phyloP scores from a whole-genome alignment of 768 basidiomycete species.

The Tylopilus plumbeoviolaceoides region DNA sequence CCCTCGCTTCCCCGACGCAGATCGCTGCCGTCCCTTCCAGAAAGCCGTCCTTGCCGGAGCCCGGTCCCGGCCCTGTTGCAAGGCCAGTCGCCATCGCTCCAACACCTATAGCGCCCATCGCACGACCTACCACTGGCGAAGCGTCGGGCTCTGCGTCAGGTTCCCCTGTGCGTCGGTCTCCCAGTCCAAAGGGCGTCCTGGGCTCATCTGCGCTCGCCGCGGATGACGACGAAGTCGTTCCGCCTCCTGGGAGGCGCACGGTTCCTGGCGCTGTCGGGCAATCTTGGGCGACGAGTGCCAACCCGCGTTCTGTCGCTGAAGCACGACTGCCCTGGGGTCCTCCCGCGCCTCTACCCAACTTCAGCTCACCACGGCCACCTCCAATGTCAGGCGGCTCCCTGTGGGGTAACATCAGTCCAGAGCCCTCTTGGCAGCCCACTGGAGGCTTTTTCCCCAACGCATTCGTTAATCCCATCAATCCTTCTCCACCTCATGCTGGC shows the following conservation, averaged over 20 bases:
- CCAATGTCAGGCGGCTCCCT: conserved; percentile 33
- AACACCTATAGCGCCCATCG: conserved; percentile 69
- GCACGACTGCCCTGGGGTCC: conserved; percentile 46
- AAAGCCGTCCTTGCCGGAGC: conserved; percentile 40
- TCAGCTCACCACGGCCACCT: conserved; percentile 33
- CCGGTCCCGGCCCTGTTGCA: conserved; percentile 57
- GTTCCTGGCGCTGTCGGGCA: conserved; percentile 40
- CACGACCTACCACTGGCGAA: conserved; percentile 38
- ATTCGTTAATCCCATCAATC: conserved; percentile 45
- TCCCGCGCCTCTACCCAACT: conserved; percentile 33
- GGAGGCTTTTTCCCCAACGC: conserved; percentile 43
- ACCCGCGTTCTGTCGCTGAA: conserved; percentile 41
- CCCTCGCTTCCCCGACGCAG: conserved; percentile 35
- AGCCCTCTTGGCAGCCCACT: conserved; percentile 49
- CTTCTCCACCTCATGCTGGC: conserved; percentile 42
- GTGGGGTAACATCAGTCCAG: conserved; percentile 40
- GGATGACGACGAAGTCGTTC: conserved; percentile 77
- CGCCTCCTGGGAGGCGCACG: conserved; percentile 43
- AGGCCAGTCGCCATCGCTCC: conserved; percentile 38
- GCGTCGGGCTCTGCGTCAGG: conserved; percentile 53
- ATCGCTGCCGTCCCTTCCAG: conserved; percentile 48
- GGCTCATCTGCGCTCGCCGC: conserved; percentile 76
- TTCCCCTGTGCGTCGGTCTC: conserved; percentile 49
- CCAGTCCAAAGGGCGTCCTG: conserved; percentile 60
- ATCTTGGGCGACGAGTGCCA: conserved; percentile 45